These are phyloP conservation scores for Cladosporium sp. DNA, from an alignment of 2,329 filamentous ascomycete species.

Conservation along the genomic window DNA sequence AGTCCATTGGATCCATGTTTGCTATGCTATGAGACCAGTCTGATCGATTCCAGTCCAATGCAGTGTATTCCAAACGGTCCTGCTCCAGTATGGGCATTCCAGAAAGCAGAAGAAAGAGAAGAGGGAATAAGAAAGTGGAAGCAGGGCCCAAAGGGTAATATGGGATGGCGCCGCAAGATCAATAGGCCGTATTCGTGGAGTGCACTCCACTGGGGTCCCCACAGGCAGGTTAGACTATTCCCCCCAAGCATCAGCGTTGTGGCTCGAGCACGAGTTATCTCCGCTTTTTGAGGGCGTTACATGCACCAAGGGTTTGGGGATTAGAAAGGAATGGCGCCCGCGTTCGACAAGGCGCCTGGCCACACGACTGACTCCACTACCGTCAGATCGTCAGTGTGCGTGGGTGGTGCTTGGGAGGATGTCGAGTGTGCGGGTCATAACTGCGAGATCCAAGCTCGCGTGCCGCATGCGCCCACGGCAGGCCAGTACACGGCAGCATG, in stretches of 20 bases:
- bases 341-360: constrained; percentile 11
- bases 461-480: neutral
- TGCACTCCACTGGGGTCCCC: constrained; percentile 12
- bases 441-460: constrained; percentile 5
- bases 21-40: constrained; percentile 2
- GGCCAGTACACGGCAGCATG: too few relatives aligned
- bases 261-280: constrained; percentile 14
- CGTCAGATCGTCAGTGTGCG: neutral
- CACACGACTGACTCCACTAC: constrained; percentile 11
- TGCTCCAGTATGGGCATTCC: neutral
- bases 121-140: constrained; percentile 8
- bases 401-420: neutral
- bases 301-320: constrained; percentile 12
- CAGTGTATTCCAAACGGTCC: neutral
- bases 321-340: constrained; percentile 11
- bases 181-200: constrained; percentile 8
- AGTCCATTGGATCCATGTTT: constrained; percentile 11
- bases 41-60: neutral
- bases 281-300: constrained; percentile 10
- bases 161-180: constrained; percentile 9
- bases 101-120: constrained; percentile 1
- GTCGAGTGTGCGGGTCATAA: constrained; percentile 6
- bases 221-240: constrained; percentile 9
- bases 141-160: constrained; percentile 9
- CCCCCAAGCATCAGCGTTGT: constrained; percentile 9